Evolutionary conservation across 257 asterid species (phyloP).

Genomic region (Coffea canephora): DNA sequence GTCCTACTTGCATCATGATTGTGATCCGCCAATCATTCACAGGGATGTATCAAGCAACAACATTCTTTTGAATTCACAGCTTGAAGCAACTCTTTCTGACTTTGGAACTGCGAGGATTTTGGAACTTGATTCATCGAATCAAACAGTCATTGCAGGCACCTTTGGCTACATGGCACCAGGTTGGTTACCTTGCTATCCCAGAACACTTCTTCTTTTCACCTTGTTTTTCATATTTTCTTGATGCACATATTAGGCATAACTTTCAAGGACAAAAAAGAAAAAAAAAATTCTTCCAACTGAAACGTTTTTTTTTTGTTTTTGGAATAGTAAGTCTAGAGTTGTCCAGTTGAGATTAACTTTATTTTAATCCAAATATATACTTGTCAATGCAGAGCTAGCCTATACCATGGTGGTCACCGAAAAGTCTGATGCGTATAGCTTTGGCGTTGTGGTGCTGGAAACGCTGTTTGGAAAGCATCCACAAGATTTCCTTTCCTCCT

Average conservation of each 20-base stretch:
- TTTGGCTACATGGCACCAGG: slow-evolving; percentile 13
- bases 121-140: slow-evolving; percentile 9
- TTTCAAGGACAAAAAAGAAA: too few relatives aligned
- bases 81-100: slow-evolving; percentile 4
- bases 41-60: slow-evolving; percentile 12
- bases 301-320: too few relatives aligned
- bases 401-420: background rate
- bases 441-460: background rate
- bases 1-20: slow-evolving; percentile 10
- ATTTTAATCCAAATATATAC: too few relatives aligned
- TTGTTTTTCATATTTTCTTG: too few relatives aligned
- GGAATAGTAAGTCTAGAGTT: too few relatives aligned
- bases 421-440: background rate
- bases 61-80: slow-evolving; percentile 1
- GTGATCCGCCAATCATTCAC: slow-evolving; percentile 3
- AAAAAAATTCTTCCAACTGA: too few relatives aligned
- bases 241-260: too few relatives aligned
- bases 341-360: too few relatives aligned
- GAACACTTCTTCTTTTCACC: background rate
- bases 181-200: too few relatives aligned
- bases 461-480: background rate
- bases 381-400: too few relatives aligned
- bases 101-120: slow-evolving; percentile 7
- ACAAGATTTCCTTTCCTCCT: too few relatives aligned
- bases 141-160: slow-evolving; percentile 1